Conservation (phyloP, 1,284 basidiomycete genomes). For the Pseudozyma sp. region DNA sequence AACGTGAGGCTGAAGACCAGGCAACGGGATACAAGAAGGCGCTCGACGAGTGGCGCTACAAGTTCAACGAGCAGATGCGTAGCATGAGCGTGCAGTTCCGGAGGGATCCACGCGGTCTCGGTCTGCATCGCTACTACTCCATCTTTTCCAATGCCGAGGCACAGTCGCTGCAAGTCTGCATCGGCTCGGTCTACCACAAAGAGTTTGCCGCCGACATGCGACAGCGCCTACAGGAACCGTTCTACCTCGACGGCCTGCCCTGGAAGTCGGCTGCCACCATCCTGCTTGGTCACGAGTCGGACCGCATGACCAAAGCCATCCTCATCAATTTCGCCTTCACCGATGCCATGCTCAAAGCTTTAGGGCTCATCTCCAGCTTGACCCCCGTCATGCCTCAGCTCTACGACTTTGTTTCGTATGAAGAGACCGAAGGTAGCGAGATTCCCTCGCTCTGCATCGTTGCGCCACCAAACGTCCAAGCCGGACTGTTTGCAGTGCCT, state of each 20-base stretch:
- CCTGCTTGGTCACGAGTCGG: conserved; percentile 36
- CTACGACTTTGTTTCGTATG: conserved; percentile 45
- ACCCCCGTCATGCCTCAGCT: conserved; percentile 43
- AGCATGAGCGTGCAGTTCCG: conserved; percentile 37
- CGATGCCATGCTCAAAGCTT: conserved; percentile 39
- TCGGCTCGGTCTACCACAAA: conserved; percentile 43
- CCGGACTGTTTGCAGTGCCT: conserved; percentile 40
- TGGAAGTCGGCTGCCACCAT: conserved; percentile 41
- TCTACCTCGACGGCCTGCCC: conserved; percentile 22
- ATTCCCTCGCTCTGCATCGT: conserved; percentile 40
- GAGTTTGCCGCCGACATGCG: conserved; percentile 45
- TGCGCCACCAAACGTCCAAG: conserved; percentile 38
- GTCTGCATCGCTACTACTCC: conserved; percentile 43
- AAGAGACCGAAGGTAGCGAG: conserved; percentile 35
- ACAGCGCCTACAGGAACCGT: conserved; percentile 31
- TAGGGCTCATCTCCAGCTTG: conserved; percentile 34
- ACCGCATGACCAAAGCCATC: conserved; percentile 33
- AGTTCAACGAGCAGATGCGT: conserved; percentile 50
- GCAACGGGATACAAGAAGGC: conserved; percentile 32
- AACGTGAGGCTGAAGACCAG: conserved; percentile 42
- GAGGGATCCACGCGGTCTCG: conserved; percentile 38
- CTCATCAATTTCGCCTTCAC: conserved; percentile 44
- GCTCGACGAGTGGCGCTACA: conserved; percentile 45
- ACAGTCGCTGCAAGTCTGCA: conserved; percentile 26
- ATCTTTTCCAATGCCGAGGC: conserved; percentile 45